These are phyloP conservation scores for Entophlyctis helioformis DNA, from an alignment of 192 early-diverging fungal genomes.

Conservation along the genomic window DNA sequence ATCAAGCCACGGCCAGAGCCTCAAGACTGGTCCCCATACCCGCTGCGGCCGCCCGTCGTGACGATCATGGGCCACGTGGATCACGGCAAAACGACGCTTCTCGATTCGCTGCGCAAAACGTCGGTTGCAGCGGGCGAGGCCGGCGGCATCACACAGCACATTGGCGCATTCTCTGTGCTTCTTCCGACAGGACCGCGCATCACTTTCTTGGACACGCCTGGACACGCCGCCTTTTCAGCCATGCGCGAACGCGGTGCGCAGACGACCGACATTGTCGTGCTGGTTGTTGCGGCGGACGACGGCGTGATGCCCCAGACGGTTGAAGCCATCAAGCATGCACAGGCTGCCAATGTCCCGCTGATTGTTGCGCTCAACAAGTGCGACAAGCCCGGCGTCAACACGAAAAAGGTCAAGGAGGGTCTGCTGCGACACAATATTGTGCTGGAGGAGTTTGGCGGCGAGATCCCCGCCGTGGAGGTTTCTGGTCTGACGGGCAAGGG, in stretches of 20 bases:
- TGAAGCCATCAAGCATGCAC: constrained; percentile 84
- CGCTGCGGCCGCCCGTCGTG: constrained; percentile 92
- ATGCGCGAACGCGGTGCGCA: constrained; percentile 65
- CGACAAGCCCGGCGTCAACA: no score
- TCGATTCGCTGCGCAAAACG: constrained; percentile 98
- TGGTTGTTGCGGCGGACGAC: background rate
- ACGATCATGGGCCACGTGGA: constrained; percentile 99
- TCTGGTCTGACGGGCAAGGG: constrained; percentile 78
- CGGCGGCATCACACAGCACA: constrained; percentile 99
- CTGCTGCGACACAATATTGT: constrained; percentile 69
- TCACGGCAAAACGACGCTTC: constrained; percentile 85
- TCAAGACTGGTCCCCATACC: constrained; percentile 61
- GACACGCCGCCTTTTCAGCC: constrained; percentile 98
- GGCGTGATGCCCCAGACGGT: constrained; percentile 19
- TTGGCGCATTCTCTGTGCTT: constrained; percentile 99
- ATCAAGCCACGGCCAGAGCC: constrained; percentile 56
- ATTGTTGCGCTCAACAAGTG: constrained; percentile 99
- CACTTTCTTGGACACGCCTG: constrained; percentile 97
- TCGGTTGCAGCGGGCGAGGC: constrained; percentile 99
- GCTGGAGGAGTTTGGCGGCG: constrained; percentile 87
- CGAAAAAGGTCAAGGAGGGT: constrained; percentile 38
- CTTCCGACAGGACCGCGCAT: constrained; percentile 85
- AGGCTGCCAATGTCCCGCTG: constrained; percentile 91
- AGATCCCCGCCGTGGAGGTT: constrained; percentile 79
- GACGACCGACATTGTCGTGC: background rate